A percentile compares a stretch with the other conserved stretches of the same genome.
Conservation (phyloP, 352 stramenopile species). For the Pythium phragmitis region DNA sequence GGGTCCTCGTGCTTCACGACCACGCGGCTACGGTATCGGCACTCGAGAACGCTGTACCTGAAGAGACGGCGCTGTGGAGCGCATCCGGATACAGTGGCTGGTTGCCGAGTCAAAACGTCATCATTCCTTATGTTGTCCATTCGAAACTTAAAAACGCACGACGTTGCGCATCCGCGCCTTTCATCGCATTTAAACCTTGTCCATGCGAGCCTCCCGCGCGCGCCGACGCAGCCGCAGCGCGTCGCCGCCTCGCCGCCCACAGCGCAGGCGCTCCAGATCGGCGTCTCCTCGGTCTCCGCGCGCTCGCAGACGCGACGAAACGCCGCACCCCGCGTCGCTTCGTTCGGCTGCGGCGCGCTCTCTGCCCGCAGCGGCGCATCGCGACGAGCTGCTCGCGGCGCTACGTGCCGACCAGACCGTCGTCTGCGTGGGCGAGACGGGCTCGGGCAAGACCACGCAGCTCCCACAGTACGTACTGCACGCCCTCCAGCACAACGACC, state of each 20-base stretch:
- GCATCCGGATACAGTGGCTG: no score
- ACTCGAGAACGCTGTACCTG: no score
- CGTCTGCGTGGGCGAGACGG: conserved; percentile 95
- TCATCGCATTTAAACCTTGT: no score
- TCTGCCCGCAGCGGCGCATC: conserved; percentile 48
- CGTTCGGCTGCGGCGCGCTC: neutral
- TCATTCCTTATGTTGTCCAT: no score
- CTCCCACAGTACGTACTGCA: conserved; percentile 93
- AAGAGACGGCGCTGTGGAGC: no score
- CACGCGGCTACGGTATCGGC: no score
- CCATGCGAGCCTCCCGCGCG: neutral
- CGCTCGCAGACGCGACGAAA: neutral
- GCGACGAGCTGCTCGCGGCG: conserved; percentile 52
- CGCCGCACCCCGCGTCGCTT: neutral
- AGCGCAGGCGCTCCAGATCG: neutral
- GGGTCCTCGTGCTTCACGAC: no score
- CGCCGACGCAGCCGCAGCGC: conserved; percentile 12
- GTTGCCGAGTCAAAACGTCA: no score
- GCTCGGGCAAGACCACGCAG: conserved; percentile 98
- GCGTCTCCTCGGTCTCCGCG: neutral
- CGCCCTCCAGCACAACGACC: conserved; percentile 28
- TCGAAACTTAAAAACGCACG: no score
- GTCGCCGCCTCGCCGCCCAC: neutral
- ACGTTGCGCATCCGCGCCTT: no score
- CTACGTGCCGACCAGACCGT: conserved; percentile 57